Percentiles rank a stretch among this genome's conserved stretches.
These are phyloP conservation scores for Sporothrix mexicana DNA, from an alignment of 2,329 filamentous ascomycete genomes.

Conservation along the genomic window DNA sequence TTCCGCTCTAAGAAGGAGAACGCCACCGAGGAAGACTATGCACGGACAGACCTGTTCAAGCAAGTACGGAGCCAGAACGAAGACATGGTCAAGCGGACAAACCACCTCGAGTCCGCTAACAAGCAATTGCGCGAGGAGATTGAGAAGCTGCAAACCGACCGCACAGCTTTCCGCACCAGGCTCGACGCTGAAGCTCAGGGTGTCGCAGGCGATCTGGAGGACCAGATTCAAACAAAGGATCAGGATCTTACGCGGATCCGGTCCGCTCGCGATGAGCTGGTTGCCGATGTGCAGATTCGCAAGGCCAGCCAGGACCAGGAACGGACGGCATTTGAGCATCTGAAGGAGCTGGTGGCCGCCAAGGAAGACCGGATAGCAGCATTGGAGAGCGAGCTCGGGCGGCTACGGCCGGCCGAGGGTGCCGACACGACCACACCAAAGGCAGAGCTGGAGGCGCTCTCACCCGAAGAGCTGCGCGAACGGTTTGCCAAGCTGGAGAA, in stretches of 20 bases:
- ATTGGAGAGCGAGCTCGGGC: constrained; percentile 80
- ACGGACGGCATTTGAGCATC: constrained; percentile 69
- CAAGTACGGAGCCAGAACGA: constrained; percentile 88
- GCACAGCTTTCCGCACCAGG: constrained; percentile 79
- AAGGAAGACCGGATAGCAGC: constrained; percentile 81
- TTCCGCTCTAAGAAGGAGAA: constrained; percentile 71
- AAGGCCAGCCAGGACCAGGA: constrained; percentile 82
- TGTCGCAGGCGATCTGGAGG: constrained; percentile 77
- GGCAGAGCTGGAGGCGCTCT: constrained; percentile 62
- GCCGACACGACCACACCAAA: constrained; percentile 52
- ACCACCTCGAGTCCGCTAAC: constrained; percentile 88
- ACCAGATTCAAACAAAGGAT: constrained; percentile 79
- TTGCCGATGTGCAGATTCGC: constrained; percentile 79
- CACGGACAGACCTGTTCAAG: constrained; percentile 92
- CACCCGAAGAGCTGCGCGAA: constrained; percentile 72
- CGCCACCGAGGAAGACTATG: constrained; percentile 89
- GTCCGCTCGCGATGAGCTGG: constrained; percentile 80
- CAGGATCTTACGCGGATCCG: constrained; percentile 85
- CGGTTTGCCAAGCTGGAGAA: constrained; percentile 77
- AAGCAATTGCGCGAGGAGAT: constrained; percentile 83
- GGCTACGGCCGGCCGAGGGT: constrained; percentile 62
- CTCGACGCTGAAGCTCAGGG: constrained; percentile 80
- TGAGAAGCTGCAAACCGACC: constrained; percentile 82
- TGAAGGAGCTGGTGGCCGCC: constrained; percentile 79
- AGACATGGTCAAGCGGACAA: constrained; percentile 88